A percentile compares a stretch with the other conserved stretches of the same genome.
phyloP scores from a whole-genome alignment of 345 rosid genomes.

The Euclidium syriacum region DNA sequence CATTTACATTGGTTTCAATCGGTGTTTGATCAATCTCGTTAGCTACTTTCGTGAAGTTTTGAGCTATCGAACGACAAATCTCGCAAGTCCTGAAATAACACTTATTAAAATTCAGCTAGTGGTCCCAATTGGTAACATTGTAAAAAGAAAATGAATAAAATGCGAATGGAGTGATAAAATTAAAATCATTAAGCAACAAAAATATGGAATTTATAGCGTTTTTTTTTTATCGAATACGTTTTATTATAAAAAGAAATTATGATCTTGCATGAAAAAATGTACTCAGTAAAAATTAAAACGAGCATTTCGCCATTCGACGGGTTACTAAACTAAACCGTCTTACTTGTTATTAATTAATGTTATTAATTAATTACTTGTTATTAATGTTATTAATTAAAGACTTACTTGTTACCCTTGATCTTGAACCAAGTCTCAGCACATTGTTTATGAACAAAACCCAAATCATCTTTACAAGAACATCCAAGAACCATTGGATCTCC shows the following conservation, averaged over 20 bases:
- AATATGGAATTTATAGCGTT: no score
- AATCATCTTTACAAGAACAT: constrained; percentile 90
- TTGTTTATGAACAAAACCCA: constrained; percentile 89
- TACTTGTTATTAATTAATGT: no score
- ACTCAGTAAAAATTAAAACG: no score
- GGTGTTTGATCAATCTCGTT: constrained; percentile 16
- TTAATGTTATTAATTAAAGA: not conserved
- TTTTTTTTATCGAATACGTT: no score
- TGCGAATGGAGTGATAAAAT: not conserved
- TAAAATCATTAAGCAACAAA: not conserved
- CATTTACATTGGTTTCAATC: constrained; percentile 18
- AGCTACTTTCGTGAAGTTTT: constrained; percentile 47
- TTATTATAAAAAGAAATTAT: no score
- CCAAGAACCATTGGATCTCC: constrained; percentile 82
- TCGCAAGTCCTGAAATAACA: constrained; percentile 69
- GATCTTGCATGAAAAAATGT: no score
- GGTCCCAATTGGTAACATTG: no score
- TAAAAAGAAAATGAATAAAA: not conserved
- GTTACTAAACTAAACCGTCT: no score
- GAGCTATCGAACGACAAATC: constrained; percentile 77
- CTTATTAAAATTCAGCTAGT: not conserved
- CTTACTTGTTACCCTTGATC: constrained; percentile 88
- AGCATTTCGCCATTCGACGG: no score
- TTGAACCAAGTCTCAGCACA: constrained; percentile 99
- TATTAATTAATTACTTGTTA: no score